Evolutionary conservation across 2,329 filamentous ascomycete genomes (phyloP).

Genomic region (Verticillium albo-atrum): DNA sequence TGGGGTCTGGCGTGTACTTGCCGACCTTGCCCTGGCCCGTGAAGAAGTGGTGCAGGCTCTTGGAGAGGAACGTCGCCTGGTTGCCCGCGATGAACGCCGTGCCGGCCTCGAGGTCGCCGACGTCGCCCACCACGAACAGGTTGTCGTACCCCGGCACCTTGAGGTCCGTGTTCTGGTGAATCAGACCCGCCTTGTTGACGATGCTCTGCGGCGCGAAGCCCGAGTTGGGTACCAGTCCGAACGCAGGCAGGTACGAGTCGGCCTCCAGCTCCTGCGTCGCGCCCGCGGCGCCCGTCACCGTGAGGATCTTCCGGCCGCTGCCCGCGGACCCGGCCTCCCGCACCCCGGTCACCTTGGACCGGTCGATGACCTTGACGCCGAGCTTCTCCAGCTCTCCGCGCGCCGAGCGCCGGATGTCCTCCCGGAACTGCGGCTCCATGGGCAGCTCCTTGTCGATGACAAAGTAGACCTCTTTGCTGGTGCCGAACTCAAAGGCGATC

Average conservation of each 20-base stretch:
- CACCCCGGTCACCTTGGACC: constrained; percentile 28
- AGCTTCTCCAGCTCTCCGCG: constrained; percentile 36
- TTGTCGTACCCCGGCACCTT: constrained; percentile 29
- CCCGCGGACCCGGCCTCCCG: constrained; percentile 16
- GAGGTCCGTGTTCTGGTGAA: constrained; percentile 33
- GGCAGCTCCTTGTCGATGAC: constrained; percentile 34
- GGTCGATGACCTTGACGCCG: constrained; percentile 35
- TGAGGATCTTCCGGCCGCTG: constrained; percentile 16
- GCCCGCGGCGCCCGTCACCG: constrained; percentile 27
- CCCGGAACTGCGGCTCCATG: constrained; percentile 23
- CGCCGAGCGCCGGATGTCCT: constrained; percentile 33
- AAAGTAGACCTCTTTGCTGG: constrained; percentile 42
- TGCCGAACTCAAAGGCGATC: constrained; percentile 42
- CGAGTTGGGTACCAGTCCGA: constrained; percentile 40
- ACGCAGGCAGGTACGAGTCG: constrained; percentile 43
- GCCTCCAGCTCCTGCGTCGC: constrained; percentile 30
- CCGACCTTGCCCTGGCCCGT: constrained; percentile 16
- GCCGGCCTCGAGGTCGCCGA: constrained; percentile 31
- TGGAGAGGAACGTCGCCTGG: constrained; percentile 29
- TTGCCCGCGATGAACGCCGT: constrained; percentile 25
- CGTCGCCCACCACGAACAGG: constrained; percentile 41
- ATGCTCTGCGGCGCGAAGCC: constrained; percentile 33
- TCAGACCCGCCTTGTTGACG: constrained; percentile 25
- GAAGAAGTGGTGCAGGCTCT: constrained; percentile 23
- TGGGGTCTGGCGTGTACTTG: constrained; percentile 18